Evolutionary conservation across 1,139 yeast genomes (phyloP).

Genomic region (Arxiozyma slooffiae): DNA sequence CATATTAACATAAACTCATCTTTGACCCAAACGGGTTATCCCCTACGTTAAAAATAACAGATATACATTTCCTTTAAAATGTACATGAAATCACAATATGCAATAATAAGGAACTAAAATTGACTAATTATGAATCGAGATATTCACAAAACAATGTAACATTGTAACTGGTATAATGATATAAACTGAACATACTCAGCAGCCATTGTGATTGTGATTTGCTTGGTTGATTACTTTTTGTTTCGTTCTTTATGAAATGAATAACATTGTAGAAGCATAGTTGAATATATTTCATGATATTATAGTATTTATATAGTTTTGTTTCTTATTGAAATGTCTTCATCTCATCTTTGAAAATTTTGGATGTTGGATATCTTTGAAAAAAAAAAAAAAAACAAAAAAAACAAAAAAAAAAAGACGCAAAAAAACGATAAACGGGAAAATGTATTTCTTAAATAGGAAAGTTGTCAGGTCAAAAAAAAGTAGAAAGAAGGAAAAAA

Average conservation of each 20-base stretch:
- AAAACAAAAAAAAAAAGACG: no score
- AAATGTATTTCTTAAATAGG: background rate
- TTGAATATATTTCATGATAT: no score
- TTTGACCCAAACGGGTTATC: constrained; percentile 27
- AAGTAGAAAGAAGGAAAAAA: background rate
- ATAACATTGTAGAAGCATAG: background rate
- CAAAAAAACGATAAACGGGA: background rate
- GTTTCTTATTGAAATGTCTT: no score
- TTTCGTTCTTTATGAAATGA: no score
- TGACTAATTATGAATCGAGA: background rate
- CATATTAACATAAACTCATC: constrained; percentile 12
- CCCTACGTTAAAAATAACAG: constrained; percentile 18
- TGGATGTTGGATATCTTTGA: background rate
- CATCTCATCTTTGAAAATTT: background rate
- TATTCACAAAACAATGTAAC: constrained; percentile 2
- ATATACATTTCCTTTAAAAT: background rate
- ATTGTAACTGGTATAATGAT: background rate
- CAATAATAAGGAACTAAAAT: background rate
- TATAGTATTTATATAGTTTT: no score
- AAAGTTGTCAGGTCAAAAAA: background rate
- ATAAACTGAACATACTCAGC: constrained; percentile 28
- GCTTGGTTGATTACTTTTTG: constrained; percentile 14
- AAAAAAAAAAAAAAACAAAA: background rate
- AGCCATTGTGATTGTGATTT: constrained; percentile 26
- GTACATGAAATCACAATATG: background rate